phyloP scores from a whole-genome alignment of 169 alveolate genomes.

The Plasmodium falciparum region DNA sequence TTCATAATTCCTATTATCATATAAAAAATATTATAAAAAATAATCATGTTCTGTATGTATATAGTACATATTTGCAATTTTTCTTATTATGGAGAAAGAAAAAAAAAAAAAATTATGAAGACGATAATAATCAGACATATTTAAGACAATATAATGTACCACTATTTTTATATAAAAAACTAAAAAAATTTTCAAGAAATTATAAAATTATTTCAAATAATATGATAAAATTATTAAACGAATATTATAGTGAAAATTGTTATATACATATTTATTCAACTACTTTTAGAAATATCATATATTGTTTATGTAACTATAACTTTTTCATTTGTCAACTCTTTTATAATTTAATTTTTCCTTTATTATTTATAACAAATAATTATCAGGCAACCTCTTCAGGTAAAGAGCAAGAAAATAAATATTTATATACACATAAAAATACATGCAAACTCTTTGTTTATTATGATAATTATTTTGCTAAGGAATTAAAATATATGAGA shows the following conservation, averaged over 20 bases:
- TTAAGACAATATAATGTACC: too few species aligned
- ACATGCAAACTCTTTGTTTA: background rate
- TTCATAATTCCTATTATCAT: background rate
- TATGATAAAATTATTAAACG: conserved; percentile 25
- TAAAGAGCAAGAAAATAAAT: conserved; percentile 4
- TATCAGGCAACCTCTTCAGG: conserved; percentile 1
- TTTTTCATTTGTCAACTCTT: conserved; percentile 33
- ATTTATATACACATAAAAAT: background rate
- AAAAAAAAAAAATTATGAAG: background rate
- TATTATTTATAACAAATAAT: conserved; percentile 7
- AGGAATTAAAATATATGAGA: conserved; percentile 27
- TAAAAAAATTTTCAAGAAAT: conserved; percentile 15
- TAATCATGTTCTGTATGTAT: conserved; percentile 6
- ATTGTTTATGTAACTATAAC: conserved; percentile 46
- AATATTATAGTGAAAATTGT: conserved; percentile 36
- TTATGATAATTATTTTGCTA: conserved; percentile 19
- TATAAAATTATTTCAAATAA: conserved; percentile 16
- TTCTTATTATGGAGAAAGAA: conserved; percentile 1
- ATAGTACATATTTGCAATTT: conserved; percentile 47
- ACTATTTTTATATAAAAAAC: conserved; percentile 21
- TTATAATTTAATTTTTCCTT: conserved; percentile 40
- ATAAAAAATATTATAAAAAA: background rate
- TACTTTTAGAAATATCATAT: conserved; percentile 27
- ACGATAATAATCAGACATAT: too few species aligned
- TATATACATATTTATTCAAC: conserved; percentile 60